Base-by-base conservation (phyloP, 2,329 filamentous ascomycete genomes). In the Proliferodiscus dingleyae region DNA sequence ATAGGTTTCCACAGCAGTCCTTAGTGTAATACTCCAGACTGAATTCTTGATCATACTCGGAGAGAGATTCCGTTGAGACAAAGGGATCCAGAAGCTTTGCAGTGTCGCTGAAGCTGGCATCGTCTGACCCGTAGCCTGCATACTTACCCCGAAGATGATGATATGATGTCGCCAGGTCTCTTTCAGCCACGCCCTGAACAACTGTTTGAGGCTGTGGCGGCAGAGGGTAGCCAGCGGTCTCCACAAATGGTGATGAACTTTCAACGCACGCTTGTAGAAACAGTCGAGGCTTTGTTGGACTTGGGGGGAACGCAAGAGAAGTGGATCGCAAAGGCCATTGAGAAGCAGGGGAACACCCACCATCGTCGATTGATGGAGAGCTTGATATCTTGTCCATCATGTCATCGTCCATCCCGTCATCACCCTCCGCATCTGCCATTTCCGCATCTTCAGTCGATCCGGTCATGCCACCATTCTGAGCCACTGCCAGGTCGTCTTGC, bases 321-420 rank as follows among this genome's bases (percentile, higher is more conserved):
- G 57, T 54, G 49, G 43, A 51, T 51, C 59, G 54, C 37, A 52
- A 47, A 41, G 59, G 60, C 61, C 61, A 64, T 29, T 50, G 22
- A 43, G 47, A 47, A 45, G 54, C 54, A 61, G 62, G 56, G 50
- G 54, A 54, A 61, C 73, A 93, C 89, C 78, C 83, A 98, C 91
- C 91, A 85, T 97, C 91, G 75, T 95, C 89, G 68, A 98, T 98
- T 60, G 91, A 97, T 64, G 93, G 93, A 61, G 91, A 97, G 68
- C 90, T 97, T 61, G 91, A 97, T 56, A 98, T 96, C 69, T 93
- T 93, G 72, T 97, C 93, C 86, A 95, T 89, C 82, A 95, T 83
- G 67, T 97, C 91, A 68, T 96, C 83, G 45, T 65, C 89, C 65
- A 89, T 71, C 59, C 87, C 78, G 57, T 87, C 85, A 50, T 87